Conservation (phyloP, 257 asterid species). For the Solanum sejunctum region DNA sequence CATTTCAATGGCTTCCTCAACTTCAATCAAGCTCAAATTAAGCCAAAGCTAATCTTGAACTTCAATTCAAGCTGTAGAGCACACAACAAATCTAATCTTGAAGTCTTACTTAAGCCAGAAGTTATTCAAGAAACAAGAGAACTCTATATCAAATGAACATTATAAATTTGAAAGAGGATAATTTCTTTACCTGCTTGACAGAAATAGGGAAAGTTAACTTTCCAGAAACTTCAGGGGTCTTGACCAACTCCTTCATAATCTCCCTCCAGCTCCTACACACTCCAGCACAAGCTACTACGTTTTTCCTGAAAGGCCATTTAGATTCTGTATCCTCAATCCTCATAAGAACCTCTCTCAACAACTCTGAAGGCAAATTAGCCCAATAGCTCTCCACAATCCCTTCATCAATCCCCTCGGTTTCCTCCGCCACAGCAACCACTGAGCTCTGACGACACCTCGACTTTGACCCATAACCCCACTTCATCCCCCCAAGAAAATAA, state of each 20-base stretch:
- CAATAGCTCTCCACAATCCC: slow-evolving; percentile 27
- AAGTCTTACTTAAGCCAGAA: background rate
- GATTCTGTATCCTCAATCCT: slow-evolving; percentile 56
- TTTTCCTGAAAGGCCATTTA: slow-evolving; percentile 67
- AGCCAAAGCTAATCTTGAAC: background rate
- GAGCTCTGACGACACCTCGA: slow-evolving; percentile 71
- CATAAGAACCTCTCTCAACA: slow-evolving; percentile 59
- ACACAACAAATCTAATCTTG: background rate
- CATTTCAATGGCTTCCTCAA: background rate
- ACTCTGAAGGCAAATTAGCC: slow-evolving; percentile 68
- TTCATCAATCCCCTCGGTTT: background rate
- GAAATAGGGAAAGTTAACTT: slow-evolving; percentile 71
- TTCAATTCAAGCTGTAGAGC: background rate
- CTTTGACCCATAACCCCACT: slow-evolving; percentile 64
- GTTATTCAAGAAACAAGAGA: background rate
- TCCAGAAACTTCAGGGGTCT: slow-evolving; percentile 61
- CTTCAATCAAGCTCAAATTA: background rate
- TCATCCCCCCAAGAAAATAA: slow-evolving; percentile 18
- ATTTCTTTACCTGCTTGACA: slow-evolving; percentile 53
- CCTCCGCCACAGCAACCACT: slow-evolving; percentile 29
- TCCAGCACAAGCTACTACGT: slow-evolving; percentile 82
- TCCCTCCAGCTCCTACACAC: slow-evolving; percentile 90
- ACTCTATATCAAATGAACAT: background rate
- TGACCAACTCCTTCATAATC: slow-evolving; percentile 62
- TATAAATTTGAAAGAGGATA: background rate